Percentiles rank a stretch among this genome's conserved stretches.
These are phyloP conservation scores for Diutina siamensis DNA, from an alignment of 1,139 yeast genomes.

Conservation along the genomic window DNA sequence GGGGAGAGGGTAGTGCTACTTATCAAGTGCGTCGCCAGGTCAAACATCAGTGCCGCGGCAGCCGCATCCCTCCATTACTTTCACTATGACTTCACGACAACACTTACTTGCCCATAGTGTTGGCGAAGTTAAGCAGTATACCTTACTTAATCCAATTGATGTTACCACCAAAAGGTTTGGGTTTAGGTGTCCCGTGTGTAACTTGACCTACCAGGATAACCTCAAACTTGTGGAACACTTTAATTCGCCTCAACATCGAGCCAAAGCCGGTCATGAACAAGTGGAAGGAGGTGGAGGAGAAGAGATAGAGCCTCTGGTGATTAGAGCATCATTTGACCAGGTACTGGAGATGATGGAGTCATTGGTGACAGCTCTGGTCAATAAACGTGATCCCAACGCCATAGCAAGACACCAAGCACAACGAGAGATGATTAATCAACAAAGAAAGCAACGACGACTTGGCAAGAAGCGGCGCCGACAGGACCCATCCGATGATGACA, in stretches of 20 bases:
- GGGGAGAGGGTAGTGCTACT: too few species aligned
- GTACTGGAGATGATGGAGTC: conserved; percentile 23
- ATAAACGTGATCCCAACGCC: neutral
- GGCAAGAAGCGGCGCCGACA: neutral
- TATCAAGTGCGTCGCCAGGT: too few species aligned
- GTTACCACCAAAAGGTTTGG: conserved; percentile 55
- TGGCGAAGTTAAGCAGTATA: conserved; percentile 24
- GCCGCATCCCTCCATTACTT: neutral
- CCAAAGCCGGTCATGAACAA: conserved; percentile 14
- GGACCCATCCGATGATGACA: neutral
- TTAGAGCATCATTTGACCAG: conserved; percentile 21
- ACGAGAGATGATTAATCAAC: neutral
- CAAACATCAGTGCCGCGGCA: neutral
- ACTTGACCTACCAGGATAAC: conserved; percentile 70
- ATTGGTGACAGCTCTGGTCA: conserved; percentile 17
- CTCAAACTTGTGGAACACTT: conserved; percentile 74
- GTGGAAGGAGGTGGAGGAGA: conserved; percentile 18
- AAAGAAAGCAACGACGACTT: neutral
- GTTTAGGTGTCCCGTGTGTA: conserved; percentile 72
- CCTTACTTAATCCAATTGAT: conserved; percentile 20
- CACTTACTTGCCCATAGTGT: conserved; percentile 21
- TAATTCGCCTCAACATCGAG: conserved; percentile 53
- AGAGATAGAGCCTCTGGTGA: conserved; percentile 22
- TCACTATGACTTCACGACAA: neutral
- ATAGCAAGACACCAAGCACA: neutral